Percentiles rank a stretch among this genome's conserved stretches.
Evolutionary conservation across 352 stramenopile species (phyloP).

Genomic region (Pythium aristosporum): DNA sequence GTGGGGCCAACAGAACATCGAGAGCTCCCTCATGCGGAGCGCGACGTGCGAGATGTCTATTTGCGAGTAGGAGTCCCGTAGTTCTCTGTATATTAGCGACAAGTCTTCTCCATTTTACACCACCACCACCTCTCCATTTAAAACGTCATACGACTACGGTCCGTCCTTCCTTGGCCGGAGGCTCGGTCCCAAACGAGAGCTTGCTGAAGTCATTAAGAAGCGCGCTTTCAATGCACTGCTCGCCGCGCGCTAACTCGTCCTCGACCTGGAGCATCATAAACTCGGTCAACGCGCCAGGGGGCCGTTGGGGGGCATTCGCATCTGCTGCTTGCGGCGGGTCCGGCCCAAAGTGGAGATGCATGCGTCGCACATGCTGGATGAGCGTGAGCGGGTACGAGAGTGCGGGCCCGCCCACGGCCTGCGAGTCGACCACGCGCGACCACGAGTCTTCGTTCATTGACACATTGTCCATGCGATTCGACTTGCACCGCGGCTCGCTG

Average conservation of each 20-base stretch:
- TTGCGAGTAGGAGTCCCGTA: too few species aligned
- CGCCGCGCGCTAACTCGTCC: slow-evolving; percentile 10
- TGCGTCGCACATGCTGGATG: slow-evolving; percentile 10
- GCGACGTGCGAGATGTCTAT: neutral
- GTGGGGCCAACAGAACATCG: slow-evolving; percentile 7
- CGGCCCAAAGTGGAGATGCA: neutral
- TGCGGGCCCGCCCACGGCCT: neutral
- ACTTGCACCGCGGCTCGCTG: slow-evolving; percentile 8
- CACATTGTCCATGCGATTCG: slow-evolving; percentile 5
- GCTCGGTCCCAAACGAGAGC: neutral
- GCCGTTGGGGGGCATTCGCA: neutral
- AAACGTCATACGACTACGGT: neutral
- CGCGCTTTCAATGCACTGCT: slow-evolving; percentile 15
- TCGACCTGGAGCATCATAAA: slow-evolving; percentile 20
- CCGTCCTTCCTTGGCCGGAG: neutral
- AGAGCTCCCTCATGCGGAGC: slow-evolving; percentile 7
- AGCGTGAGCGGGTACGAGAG: slow-evolving; percentile 13
- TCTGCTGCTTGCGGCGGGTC: neutral
- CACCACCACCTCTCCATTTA: neutral
- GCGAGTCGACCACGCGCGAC: slow-evolving; percentile 4
- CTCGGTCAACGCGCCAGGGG: neutral
- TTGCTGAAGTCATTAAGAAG: slow-evolving; percentile 6
- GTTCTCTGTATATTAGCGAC: too few species aligned
- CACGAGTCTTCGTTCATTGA: slow-evolving; percentile 19
- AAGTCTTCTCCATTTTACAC: too few species aligned